Evolutionary conservation across 331 rosid genomes (phyloP).

Genomic region (Spiraea crenata): DNA sequence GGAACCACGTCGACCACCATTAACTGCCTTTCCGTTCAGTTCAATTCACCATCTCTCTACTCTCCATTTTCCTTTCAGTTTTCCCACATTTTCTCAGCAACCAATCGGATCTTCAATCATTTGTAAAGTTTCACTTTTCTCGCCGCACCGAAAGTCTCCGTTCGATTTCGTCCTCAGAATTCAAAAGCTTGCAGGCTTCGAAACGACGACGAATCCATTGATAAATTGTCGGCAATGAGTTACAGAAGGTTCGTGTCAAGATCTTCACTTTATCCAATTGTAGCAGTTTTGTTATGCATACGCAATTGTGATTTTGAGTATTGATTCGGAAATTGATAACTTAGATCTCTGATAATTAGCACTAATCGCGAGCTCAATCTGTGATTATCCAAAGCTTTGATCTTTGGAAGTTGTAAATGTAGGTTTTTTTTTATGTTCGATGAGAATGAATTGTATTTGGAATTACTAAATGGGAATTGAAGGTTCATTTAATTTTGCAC

Average conservation of each 20-base stretch:
- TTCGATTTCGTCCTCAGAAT: neutral
- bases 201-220: conserved; percentile 6
- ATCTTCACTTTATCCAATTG: neutral
- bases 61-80: neutral
- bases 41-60: neutral
- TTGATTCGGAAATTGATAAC: neutral
- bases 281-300: neutral
- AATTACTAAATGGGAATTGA: neutral
- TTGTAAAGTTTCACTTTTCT: neutral
- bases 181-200: neutral
- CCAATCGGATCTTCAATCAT: conserved; percentile 10
- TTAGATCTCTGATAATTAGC: neutral
- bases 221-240: conserved; percentile 28
- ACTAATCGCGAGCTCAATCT: neutral
- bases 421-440: neutral
- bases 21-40: too few relatives aligned
- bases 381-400: neutral
- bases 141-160: neutral
- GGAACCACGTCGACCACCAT: neutral
- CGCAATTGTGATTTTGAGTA: neutral
- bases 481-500: neutral
- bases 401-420: neutral
- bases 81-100: conserved; percentile 22
- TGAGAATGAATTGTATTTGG: neutral
- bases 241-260: conserved; percentile 45